Conservation (phyloP, 2,329 filamentous ascomycete genomes). For the Volutella citrinella region DNA sequence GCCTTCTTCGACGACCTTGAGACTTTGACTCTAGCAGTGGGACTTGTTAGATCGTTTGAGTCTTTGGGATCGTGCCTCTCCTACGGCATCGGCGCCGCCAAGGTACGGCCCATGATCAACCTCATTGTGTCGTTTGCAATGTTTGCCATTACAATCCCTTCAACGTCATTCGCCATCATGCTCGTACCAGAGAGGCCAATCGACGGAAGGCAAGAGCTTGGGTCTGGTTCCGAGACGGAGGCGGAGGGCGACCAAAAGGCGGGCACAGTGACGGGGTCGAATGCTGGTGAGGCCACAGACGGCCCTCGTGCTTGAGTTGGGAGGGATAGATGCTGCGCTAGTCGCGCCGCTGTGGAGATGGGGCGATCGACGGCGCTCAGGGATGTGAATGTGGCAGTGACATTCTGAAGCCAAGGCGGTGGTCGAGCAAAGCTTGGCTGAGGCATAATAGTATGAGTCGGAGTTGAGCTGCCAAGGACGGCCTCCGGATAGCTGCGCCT, state of each 20-base stretch:
- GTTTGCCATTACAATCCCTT: constrained; percentile 40
- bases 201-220: constrained; percentile 1
- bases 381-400: no score
- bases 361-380: no score
- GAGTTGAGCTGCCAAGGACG: no score
- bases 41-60: constrained; percentile 46
- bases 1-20: constrained; percentile 50
- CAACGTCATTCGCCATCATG: constrained; percentile 33
- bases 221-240: background rate
- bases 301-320: background rate
- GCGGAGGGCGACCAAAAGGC: background rate
- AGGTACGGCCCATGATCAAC: constrained; percentile 45
- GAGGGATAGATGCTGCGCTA: no score
- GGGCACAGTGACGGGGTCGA: background rate
- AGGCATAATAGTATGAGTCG: no score
- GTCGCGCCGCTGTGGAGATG: no score
- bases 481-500: no score
- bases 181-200: constrained; percentile 32
- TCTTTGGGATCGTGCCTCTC: constrained; percentile 44
- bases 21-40: constrained; percentile 47
- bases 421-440: no score
- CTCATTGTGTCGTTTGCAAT: constrained; percentile 46
- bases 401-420: no score
- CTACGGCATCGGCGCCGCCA: constrained; percentile 45
- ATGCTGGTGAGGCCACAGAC: background rate